Conservation (phyloP, 148 eudicot species). For the Fagopyrum esculentum region DNA sequence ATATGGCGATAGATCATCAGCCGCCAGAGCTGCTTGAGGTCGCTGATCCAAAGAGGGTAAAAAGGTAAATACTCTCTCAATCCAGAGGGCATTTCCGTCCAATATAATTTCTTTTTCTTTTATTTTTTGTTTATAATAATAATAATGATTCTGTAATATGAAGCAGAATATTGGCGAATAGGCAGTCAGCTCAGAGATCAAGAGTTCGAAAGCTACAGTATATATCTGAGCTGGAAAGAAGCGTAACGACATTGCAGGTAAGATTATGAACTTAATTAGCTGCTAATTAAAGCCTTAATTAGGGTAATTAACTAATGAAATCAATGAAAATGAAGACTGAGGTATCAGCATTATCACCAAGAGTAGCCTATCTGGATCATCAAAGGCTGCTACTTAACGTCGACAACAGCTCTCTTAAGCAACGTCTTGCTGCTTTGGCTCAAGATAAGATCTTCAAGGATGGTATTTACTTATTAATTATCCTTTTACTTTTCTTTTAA, state of each 20-base stretch:
- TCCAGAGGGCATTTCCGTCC: neutral
- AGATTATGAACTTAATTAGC: neutral
- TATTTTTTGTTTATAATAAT: neutral
- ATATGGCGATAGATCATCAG: conserved; percentile 8
- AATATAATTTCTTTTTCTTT: no score
- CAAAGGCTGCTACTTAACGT: conserved; percentile 80
- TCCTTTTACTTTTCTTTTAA: neutral
- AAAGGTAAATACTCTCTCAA: conserved; percentile 38
- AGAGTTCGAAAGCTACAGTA: conserved; percentile 92
- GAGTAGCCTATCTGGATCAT: conserved; percentile 89
- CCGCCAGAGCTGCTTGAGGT: neutral
- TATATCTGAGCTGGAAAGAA: conserved; percentile 94
- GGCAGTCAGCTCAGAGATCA: conserved; percentile 96
- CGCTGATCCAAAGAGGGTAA: conserved; percentile 81
- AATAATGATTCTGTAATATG: neutral
- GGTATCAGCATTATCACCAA: conserved; percentile 87
- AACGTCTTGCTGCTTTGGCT: conserved; percentile 83
- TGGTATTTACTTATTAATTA: conserved; percentile 29
- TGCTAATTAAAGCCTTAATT: neutral
- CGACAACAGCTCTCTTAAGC: conserved; percentile 82
- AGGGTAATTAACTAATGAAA: neutral
- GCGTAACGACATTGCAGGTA: conserved; percentile 86
- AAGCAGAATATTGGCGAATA: conserved; percentile 74
- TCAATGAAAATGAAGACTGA: conserved; percentile 47
- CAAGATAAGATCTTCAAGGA: conserved; percentile 96